Base-by-base conservation (phyloP, 768 basidiomycete genomes). In the Nidularia sp. region DNA sequence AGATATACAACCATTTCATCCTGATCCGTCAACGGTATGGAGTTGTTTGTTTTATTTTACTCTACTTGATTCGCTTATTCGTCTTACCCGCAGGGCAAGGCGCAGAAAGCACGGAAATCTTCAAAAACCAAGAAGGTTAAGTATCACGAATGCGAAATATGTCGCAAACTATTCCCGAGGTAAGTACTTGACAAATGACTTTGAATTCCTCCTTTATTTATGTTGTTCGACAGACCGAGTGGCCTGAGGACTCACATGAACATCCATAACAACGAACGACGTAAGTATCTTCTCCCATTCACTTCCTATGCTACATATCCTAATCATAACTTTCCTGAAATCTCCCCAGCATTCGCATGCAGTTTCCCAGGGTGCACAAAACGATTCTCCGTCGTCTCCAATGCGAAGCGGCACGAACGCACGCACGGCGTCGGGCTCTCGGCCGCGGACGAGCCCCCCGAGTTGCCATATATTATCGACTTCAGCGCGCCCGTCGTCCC, bases 381-480 rank as follows among this genome's bases (percentile, higher is more conserved):
- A 55, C 67, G 71, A 2, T 86, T 86, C 60, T 81, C 80, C 10
- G 84, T 86, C 18, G 75, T 83, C 22, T 85, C 84, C 3, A 85
- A 85, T 56, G 83, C 83, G 6, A 83, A 80, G 57, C 73, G 84
- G 42, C 84, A 85, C 60, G 74, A 84, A 53, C 79, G 82, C 34
- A 83, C 81, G 6, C 84, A 85, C 52, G 80, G 83, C 33, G 72
- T 83, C 42, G 72, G 73, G 0, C 45, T 66, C 1, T 49, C 56
- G 4, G 48, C 57, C 18, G 59, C 34, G 22, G 31, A 48, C 5
- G 12, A 48, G 22, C 47, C 9, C 9, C 47, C 47, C 47, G 47
- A 10, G 22, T 25, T 33, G 8, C 47, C 47, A n/a, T 48, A 34
- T 34, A 31, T 48, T 3, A 25, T 48, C 12, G 47, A 35, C 25